Evolutionary conservation across 805 yeast genomes (phyloP).

Genomic region (Metschnikowia drakensbergensis): DNA sequence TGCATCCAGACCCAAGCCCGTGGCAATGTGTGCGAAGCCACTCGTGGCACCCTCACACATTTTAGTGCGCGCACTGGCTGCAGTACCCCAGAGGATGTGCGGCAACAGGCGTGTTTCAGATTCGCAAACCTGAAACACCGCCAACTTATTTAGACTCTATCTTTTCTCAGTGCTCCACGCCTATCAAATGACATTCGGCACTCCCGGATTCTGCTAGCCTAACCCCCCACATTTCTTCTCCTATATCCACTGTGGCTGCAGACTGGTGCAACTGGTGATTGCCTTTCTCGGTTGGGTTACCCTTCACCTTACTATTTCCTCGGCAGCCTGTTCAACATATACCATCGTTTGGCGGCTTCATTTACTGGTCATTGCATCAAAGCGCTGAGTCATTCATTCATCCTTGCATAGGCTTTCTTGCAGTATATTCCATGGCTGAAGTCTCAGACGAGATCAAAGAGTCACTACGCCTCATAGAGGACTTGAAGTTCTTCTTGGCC

Average conservation of each 20-base stretch:
- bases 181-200: neutral
- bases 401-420: neutral
- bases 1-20: no score
- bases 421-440: conserved; percentile 8
- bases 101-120: conserved; percentile 16
- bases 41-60: conserved; percentile 10
- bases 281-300: neutral
- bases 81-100: conserved; percentile 10
- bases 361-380: neutral
- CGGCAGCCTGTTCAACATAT: neutral
- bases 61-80: conserved; percentile 5
- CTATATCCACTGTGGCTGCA: neutral
- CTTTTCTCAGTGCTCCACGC: conserved; percentile 4
- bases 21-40: neutral
- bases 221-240: neutral
- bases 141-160: conserved; percentile 12
- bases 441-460: conserved; percentile 31
- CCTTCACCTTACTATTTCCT: neutral
- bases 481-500: conserved; percentile 77
- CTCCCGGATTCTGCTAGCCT: conserved; percentile 1
- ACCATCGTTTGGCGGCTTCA: neutral
- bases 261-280: neutral
- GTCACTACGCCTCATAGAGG: conserved; percentile 62
- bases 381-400: neutral
- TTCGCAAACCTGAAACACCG: conserved; percentile 14